phyloP scores from a whole-genome alignment of 2,329 filamentous ascomycete genomes.

The Stemphylium vesicarium region DNA sequence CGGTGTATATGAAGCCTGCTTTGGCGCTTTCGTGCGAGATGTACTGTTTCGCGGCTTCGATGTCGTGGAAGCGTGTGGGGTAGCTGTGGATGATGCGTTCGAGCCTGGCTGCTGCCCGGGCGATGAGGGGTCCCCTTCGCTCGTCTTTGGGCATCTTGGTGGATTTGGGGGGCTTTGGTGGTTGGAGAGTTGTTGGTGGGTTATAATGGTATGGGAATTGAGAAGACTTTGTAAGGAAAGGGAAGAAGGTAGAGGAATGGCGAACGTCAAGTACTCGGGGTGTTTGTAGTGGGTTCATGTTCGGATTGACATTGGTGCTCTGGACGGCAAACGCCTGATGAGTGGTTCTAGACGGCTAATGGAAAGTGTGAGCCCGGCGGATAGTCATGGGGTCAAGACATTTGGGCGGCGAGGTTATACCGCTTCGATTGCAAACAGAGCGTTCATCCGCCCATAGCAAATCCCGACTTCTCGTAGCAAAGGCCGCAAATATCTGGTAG shows the following conservation, averaged over 20 bases:
- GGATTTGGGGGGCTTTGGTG: not conserved
- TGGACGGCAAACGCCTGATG: too few relatives aligned
- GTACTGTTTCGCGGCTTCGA: slow-evolving; percentile 12
- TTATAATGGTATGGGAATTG: too few relatives aligned
- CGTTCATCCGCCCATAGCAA: not conserved
- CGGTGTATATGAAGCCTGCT: not conserved
- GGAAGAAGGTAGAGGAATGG: too few relatives aligned
- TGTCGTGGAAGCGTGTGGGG: slow-evolving; percentile 8
- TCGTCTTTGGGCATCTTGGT: not conserved
- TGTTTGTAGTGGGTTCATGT: too few relatives aligned
- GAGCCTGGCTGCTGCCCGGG: not conserved
- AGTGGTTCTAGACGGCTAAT: too few relatives aligned
- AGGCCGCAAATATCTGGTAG: not conserved
- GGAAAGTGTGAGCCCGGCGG: too few relatives aligned
- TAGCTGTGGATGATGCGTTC: slow-evolving; percentile 1
- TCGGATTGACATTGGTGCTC: too few relatives aligned
- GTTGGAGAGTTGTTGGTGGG: not conserved
- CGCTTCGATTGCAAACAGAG: not conserved
- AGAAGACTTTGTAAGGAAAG: too few relatives aligned
- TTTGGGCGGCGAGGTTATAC: not conserved
- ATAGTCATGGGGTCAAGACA: too few relatives aligned
- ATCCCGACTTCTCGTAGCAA: not conserved
- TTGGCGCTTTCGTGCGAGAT: slow-evolving; percentile 1
- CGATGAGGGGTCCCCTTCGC: not conserved
- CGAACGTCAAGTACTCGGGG: too few relatives aligned